Evolutionary conservation across 805 yeast genomes (phyloP), one percentile per base, ranked within the genome.

Genomic region (Metschnikowia colocasiae): DNA sequence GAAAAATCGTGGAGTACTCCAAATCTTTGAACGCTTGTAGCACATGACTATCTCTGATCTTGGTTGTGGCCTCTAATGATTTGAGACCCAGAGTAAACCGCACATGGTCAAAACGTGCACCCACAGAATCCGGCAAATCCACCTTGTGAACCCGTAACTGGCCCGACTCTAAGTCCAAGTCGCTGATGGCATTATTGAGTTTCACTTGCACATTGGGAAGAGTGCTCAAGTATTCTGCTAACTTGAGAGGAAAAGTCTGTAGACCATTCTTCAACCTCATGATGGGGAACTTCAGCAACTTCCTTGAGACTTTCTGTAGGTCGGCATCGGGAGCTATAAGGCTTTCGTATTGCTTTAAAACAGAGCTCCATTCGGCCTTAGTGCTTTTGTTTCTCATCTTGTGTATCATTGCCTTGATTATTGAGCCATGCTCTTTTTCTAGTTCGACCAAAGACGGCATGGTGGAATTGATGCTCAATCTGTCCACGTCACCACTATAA

Each of bases 401-500:
- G n/a, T 63, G 58, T 1, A 79, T 34, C 52, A 70, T 59, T 1
- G 81, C 75, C 46, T 68, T 72, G 0, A 82, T 53, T 2, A 86
- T 61, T 0, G 89, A 82, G 0, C 90, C 87, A 59, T 78, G 67
- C 6, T 76, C 64, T 25, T 67, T 59, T 59, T 90, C 97, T 39
- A 82, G 63, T 10, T 77, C 68, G 40, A 74, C 80, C 54, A 88
- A 57, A 8, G 64, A 57, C 3, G 83, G 81, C 51, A 87, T 60
- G 0, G 87, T 73, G 3, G 85, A 73, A 18, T 77, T 67, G 0
- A 85, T 81, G 68, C 96, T 86, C 41, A 92, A 64, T 47, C 78
- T 69, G 5, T 73, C 58, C 1, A 81, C 74, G 63, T 91, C 95
- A 1, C 75, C 75, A n/a, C 88, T 94, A 63, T 90, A 92, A 1